These are phyloP conservation scores for Lophiotrema nucula DNA, from an alignment of 495 filamentous ascomycete genomes.

Conservation along the genomic window DNA sequence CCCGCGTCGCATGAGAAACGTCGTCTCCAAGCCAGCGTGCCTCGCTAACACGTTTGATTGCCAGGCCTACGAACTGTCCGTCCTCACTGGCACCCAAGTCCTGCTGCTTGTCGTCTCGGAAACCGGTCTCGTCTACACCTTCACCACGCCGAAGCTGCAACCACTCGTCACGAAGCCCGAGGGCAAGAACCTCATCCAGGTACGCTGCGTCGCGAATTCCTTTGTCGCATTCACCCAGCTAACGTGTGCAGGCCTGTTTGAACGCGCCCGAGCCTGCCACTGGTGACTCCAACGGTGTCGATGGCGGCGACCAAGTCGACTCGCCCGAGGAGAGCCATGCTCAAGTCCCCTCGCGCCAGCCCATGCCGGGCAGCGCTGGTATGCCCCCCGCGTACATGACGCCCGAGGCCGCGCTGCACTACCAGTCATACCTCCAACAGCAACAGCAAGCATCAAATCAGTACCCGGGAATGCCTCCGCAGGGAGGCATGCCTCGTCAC, in stretches of 20 bases:
- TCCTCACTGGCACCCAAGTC: conserved; percentile 97
- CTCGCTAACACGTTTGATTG: conserved; percentile 21
- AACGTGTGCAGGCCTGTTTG: conserved; percentile 73
- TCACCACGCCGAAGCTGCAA: conserved; percentile 98
- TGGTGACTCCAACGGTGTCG: conserved; percentile 85
- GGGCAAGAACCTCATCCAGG: conserved; percentile 99
- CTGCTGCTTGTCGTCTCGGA: conserved; percentile 96
- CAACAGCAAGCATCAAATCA: conserved; percentile 39
- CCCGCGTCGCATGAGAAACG: conserved; percentile 33
- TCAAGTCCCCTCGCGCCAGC: conserved; percentile 34
- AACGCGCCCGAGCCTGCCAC: conserved; percentile 95
- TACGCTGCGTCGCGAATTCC: conserved; percentile 43
- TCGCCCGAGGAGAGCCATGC: conserved; percentile 45
- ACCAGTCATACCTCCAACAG: conserved; percentile 46
- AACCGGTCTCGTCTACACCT: conserved; percentile 98
- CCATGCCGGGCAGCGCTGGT: conserved; percentile 32
- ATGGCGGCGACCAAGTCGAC: conserved; percentile 51
- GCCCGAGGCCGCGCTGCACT: conserved; percentile 44
- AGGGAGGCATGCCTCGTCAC: conserved; percentile 33
- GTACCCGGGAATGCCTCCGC: conserved; percentile 41
- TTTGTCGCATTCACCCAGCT: conserved; percentile 7
- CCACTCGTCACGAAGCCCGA: conserved; percentile 98
- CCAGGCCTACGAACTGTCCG: conserved; percentile 96
- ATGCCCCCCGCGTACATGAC: conserved; percentile 39
- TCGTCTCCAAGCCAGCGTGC: neutral